phyloP scores from a whole-genome alignment of 139 green algal genomes.

The Coelastrella sp. region DNA sequence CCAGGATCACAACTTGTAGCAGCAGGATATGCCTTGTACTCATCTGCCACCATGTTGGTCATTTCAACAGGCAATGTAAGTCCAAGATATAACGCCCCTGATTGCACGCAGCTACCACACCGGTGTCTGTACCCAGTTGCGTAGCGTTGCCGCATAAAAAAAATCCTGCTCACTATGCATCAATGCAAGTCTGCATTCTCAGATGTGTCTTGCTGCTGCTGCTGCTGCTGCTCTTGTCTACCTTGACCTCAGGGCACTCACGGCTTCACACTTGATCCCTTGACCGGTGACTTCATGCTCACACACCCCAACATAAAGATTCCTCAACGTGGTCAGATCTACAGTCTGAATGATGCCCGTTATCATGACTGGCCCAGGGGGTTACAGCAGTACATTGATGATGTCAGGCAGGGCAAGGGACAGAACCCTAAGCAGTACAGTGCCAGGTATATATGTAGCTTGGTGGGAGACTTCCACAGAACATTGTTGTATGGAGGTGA shows the following conservation, averaged over 20 bases:
- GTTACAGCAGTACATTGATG: constrained; percentile 73
- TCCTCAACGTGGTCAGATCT: constrained; percentile 75
- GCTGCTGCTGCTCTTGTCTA: too few species aligned
- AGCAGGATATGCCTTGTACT: constrained; percentile 74
- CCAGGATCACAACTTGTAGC: constrained; percentile 58
- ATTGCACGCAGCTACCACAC: not conserved
- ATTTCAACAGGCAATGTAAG: constrained; percentile 1
- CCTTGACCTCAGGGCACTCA: constrained; percentile 50
- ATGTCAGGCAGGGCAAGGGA: constrained; percentile 69
- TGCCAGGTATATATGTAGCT: constrained; percentile 76
- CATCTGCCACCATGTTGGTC: constrained; percentile 66
- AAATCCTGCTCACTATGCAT: not conserved
- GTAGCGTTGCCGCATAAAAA: not conserved
- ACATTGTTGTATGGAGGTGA: constrained; percentile 74
- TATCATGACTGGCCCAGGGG: constrained; percentile 72
- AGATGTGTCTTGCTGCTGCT: not conserved
- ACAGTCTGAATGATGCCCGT: constrained; percentile 85
- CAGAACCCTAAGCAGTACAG: constrained; percentile 79
- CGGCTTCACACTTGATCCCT: constrained; percentile 84
- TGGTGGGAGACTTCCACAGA: constrained; percentile 76
- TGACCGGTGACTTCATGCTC: constrained; percentile 84
- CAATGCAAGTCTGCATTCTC: not conserved
- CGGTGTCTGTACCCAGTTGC: not conserved
- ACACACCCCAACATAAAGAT: constrained; percentile 83
- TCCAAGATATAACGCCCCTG: too few species aligned